Evolutionary conservation across 176 grass and related monocot genomes (phyloP).

Genomic region (Carex littledalei): DNA sequence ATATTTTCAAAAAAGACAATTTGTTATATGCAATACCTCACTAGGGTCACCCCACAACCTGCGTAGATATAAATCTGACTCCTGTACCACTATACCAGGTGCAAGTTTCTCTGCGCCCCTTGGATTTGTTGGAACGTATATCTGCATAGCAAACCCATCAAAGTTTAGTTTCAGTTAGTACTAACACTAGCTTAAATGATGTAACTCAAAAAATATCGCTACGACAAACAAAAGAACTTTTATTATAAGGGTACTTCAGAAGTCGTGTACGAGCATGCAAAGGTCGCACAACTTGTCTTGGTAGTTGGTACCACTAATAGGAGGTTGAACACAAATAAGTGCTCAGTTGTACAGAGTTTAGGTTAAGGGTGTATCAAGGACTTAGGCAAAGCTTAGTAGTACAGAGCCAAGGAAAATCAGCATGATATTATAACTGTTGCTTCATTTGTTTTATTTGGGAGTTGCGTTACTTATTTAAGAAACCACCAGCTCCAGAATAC

Average conservation of each 20-base stretch:
- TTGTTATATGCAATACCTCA: conserved; percentile 28
- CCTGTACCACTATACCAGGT: conserved; percentile 24
- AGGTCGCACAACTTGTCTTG: not conserved
- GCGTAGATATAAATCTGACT: conserved; percentile 47
- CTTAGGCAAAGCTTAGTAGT: not conserved
- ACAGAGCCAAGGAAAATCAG: not conserved
- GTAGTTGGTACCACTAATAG: not conserved
- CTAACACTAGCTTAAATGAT: not conserved
- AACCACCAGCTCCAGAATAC: not conserved
- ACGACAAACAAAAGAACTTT: not conserved
- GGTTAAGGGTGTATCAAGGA: not conserved
- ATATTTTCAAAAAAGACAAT: not conserved
- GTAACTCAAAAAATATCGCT: not conserved
- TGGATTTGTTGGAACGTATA: conserved; percentile 28
- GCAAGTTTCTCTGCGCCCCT: conserved; percentile 43
- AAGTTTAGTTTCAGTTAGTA: not conserved
- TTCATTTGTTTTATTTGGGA: not conserved
- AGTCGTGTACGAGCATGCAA: not conserved
- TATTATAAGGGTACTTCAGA: not conserved
- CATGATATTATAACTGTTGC: not conserved
- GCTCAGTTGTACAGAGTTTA: not conserved
- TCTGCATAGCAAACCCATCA: conserved; percentile 9
- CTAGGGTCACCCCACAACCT: conserved; percentile 46
- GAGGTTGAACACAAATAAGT: not conserved
- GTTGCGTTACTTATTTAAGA: not conserved